Evolutionary conservation across 2,329 filamentous ascomycete genomes (phyloP).

Genomic region (Blastomyces parvus): DNA sequence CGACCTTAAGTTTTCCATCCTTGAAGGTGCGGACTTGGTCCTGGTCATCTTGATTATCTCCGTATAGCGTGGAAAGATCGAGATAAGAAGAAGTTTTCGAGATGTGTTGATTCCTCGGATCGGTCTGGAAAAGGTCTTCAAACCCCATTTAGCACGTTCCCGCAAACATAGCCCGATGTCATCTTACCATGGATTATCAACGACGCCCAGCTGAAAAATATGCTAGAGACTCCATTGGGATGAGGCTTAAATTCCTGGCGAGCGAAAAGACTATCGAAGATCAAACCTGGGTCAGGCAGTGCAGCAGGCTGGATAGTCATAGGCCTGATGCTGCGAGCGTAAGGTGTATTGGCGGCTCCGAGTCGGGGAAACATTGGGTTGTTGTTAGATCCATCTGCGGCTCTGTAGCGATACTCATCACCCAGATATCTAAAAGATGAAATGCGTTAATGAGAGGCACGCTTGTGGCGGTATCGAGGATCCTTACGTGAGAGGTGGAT

Average conservation of each 20-base stretch:
- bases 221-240: conserved; percentile 37
- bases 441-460: conserved; percentile 21
- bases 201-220: conserved; percentile 43
- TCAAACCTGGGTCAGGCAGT: conserved; percentile 21
- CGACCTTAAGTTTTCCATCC: conserved; percentile 32
- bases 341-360: conserved; percentile 22
- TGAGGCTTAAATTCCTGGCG: conserved; percentile 33
- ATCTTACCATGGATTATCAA: conserved; percentile 42
- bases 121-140: conserved; percentile 37
- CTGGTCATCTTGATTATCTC: conserved; percentile 29
- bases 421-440: conserved; percentile 24
- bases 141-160: neutral
- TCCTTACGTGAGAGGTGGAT: conserved; percentile 58
- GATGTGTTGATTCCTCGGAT: conserved; percentile 27
- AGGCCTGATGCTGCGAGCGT: conserved; percentile 20
- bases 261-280: conserved; percentile 39
- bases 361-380: conserved; percentile 20
- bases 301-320: conserved; percentile 16
- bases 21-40: conserved; percentile 28
- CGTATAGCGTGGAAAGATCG: conserved; percentile 40
- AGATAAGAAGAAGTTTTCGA: conserved; percentile 39
- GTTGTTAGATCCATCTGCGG: conserved; percentile 24
- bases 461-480: conserved; percentile 18
- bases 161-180: neutral
- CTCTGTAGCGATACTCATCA: conserved; percentile 25